Percentiles rank a stretch among this genome's conserved stretches.
These are phyloP conservation scores for Candida xiaguanensis DNA, from an alignment of 805 yeast species.

Conservation along the genomic window DNA sequence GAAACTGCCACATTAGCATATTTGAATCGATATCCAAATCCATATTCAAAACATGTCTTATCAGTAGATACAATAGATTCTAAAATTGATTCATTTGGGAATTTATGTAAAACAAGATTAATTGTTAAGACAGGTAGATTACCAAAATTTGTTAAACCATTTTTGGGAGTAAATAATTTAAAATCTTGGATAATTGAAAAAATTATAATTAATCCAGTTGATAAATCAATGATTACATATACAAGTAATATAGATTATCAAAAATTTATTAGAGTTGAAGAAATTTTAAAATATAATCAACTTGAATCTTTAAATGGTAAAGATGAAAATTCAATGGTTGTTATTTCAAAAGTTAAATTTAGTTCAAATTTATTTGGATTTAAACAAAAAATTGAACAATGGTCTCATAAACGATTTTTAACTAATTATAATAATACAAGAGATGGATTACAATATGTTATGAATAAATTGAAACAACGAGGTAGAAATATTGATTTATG, in stretches of 20 bases:
- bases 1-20: constrained; percentile 72
- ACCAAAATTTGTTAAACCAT: constrained; percentile 75
- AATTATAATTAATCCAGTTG: constrained; percentile 63
- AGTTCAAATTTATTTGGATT: constrained; percentile 67
- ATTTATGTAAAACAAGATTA: constrained; percentile 67
- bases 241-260: constrained; percentile 84
- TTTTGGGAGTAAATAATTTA: constrained; percentile 58
- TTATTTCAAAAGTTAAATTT: constrained; percentile 62
- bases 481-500: background rate
- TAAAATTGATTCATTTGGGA: constrained; percentile 56
- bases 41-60: constrained; percentile 79
- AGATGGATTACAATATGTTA: constrained; percentile 72
- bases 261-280: constrained; percentile 73
- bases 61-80: constrained; percentile 75
- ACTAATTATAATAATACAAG: constrained; percentile 65
- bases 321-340: constrained; percentile 36
- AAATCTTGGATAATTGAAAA: constrained; percentile 82
- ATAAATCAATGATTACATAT: constrained; percentile 57
- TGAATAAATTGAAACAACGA: constrained; percentile 53
- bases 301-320: too few species aligned
- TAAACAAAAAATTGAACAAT: constrained; percentile 70
- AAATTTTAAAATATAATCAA: constrained; percentile 55
- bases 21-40: constrained; percentile 61
- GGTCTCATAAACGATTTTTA: constrained; percentile 71
- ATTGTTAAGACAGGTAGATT: constrained; percentile 76